Evolutionary conservation across 177 flowering plant species (phyloP).

Genomic region (Tripterygium wilfordii): DNA sequence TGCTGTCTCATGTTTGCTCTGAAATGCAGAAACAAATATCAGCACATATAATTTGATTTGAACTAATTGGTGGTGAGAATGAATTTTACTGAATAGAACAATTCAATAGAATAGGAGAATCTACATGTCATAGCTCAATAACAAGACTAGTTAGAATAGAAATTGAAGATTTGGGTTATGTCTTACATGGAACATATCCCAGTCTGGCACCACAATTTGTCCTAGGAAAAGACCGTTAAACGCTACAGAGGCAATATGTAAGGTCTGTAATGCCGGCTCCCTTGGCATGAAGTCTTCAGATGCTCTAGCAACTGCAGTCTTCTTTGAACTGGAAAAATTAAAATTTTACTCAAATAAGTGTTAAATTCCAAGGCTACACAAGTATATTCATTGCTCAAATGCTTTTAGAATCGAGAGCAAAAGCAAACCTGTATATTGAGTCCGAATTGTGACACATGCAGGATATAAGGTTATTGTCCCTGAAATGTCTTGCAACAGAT

Average conservation of each 20-base stretch:
- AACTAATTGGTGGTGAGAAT: too few relatives aligned
- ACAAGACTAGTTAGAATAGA: neutral
- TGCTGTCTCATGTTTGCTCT: constrained; percentile 68
- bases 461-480: constrained; percentile 49
- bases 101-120: neutral
- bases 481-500: constrained; percentile 56
- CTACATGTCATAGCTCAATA: neutral
- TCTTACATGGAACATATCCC: constrained; percentile 92
- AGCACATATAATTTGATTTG: too few relatives aligned
- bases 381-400: constrained; percentile 16
- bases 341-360: constrained; percentile 2
- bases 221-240: constrained; percentile 76
- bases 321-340: constrained; percentile 49
- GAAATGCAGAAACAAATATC: constrained; percentile 12
- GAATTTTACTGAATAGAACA: too few relatives aligned
- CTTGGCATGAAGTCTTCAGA: constrained; percentile 84
- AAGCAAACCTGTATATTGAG: constrained; percentile 44
- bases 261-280: constrained; percentile 59
- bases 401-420: neutral
- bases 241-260: constrained; percentile 67
- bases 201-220: constrained; percentile 76
- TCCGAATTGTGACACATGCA: constrained; percentile 82
- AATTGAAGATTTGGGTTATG: too few relatives aligned
- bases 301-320: constrained; percentile 67
- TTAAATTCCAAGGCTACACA: constrained; percentile 8